phyloP scores from a whole-genome alignment of 805 yeast genomes.

The Kockiozyma suomiensis region DNA sequence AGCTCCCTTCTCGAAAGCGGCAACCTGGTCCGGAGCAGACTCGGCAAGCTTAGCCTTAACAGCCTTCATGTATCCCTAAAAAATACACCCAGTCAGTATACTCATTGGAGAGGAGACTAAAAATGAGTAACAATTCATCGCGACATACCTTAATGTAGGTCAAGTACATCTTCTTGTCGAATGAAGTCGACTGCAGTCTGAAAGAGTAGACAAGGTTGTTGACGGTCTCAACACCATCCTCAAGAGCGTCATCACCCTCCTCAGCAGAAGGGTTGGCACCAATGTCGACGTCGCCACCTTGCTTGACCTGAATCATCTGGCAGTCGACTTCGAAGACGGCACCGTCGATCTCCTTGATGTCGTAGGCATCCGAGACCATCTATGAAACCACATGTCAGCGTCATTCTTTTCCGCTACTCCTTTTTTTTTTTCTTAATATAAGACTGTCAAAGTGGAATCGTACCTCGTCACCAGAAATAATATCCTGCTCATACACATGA shows the following conservation, averaged over 20 bases:
- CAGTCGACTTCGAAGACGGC: slow-evolving; percentile 98
- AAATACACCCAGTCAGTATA: neutral
- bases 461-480: slow-evolving; percentile 82
- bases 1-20: slow-evolving; percentile 96
- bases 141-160: slow-evolving; percentile 76
- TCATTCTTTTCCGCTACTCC: no score
- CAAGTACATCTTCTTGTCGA: slow-evolving; percentile 97
- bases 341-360: slow-evolving; percentile 78
- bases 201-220: slow-evolving; percentile 98
- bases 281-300: slow-evolving; percentile 90
- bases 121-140: no score
- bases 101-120: no score
- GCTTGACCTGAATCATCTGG: slow-evolving; percentile 80
- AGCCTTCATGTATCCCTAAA: slow-evolving; percentile 85
- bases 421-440: no score
- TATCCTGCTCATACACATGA: slow-evolving; percentile 53
- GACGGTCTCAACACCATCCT: slow-evolving; percentile 85
- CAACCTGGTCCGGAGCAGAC: slow-evolving; percentile 82
- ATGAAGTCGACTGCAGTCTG: slow-evolving; percentile 93
- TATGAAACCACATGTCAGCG: slow-evolving; percentile 39
- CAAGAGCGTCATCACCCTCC: slow-evolving; percentile 77
- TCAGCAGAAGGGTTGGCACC: slow-evolving; percentile 99
- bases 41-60: slow-evolving; percentile 91
- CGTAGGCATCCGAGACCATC: slow-evolving; percentile 93
- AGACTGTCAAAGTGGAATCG: neutral